Evolutionary conservation across 306 rosid genomes (phyloP), one percentile per base, ranked within the genome.

Genomic region (Casuarina equisetifolia): DNA sequence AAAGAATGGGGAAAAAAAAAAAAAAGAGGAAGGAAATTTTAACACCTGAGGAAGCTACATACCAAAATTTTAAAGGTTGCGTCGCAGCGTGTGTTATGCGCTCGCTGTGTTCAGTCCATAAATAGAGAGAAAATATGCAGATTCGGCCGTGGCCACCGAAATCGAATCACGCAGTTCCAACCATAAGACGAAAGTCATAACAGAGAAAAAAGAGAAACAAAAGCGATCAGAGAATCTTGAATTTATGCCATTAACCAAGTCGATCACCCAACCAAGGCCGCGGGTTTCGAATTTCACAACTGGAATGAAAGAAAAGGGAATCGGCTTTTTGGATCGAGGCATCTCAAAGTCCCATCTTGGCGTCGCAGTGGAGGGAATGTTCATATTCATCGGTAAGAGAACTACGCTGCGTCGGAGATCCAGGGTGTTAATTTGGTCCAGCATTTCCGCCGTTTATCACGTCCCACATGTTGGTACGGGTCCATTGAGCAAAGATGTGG

Each of bases 141-240:
- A 80, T 77, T 82, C 76, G 25, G 17, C 48, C 59, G 70, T 49
- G 71, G 42, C 82, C 85, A 78, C 80, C 46, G 74, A 76, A 62
- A 46, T 25, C 62, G 82, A 85, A 80, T 78, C 74, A 53, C 43
- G 39, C 77, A 20, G 13, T 6, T 16, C 66, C 6, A 5, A 7
- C 69, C 75, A 70, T 13, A 9, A 16, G 64, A 64, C 19, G 82
- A 53, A 44, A 42, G 7, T 38, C 40, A 38, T 15, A 40, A 2
- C 16, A 7, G 6, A 44, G 32, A 25, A 25, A 25, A 25, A 25
- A 25, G 32, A 25, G 32, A 16, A 19, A 72, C 51, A 6, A 63
- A 32, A 20, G 43, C 7, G 54, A n/a, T 12, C 3, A 73, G 71
- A 69, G 80, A 69, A 79, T 48, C 32, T 44, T 5, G 73, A 78